Evolutionary conservation across 805 yeast species (phyloP).

Genomic region (Barnettozyma sucrosica): DNA sequence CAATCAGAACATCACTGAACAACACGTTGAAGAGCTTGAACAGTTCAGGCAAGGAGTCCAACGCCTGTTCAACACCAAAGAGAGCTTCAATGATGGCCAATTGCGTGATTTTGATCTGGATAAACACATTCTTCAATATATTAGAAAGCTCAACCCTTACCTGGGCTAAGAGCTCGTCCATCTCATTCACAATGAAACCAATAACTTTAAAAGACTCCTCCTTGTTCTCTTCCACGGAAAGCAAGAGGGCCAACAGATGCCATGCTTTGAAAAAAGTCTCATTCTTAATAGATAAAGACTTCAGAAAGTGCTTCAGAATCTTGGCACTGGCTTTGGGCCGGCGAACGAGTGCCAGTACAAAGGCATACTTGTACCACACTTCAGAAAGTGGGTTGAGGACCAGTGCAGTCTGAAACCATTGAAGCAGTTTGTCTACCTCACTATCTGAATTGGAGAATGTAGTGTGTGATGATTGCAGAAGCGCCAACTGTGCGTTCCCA

Average conservation of each 20-base stretch:
- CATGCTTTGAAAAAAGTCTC: conserved; percentile 54
- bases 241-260: conserved; percentile 60
- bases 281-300: conserved; percentile 24
- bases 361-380: conserved; percentile 39
- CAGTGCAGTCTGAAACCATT: conserved; percentile 15
- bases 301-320: conserved; percentile 40
- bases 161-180: conserved; percentile 28
- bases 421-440: conserved; percentile 1
- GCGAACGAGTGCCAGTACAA: conserved; percentile 39
- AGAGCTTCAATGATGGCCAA: conserved; percentile 60
- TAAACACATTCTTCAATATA: conserved; percentile 28
- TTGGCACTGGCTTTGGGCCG: conserved; percentile 38
- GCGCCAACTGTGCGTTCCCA: not conserved
- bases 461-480: not conserved
- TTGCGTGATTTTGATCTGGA: conserved; percentile 72
- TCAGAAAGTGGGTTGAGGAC: conserved; percentile 7
- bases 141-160: conserved; percentile 2
- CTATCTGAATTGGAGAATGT: not conserved
- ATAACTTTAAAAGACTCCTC: conserved; percentile 52
- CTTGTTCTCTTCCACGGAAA: conserved; percentile 54
- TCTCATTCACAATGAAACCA: conserved; percentile 42
- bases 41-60: conserved; percentile 62
- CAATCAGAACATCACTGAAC: conserved; percentile 29
- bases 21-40: conserved; percentile 52
- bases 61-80: conserved; percentile 50